Percentiles rank a stretch among this genome's conserved stretches.
Evolutionary conservation across 106 monocot genomes (phyloP).

Genomic region (Acanthochlamys bracteata): DNA sequence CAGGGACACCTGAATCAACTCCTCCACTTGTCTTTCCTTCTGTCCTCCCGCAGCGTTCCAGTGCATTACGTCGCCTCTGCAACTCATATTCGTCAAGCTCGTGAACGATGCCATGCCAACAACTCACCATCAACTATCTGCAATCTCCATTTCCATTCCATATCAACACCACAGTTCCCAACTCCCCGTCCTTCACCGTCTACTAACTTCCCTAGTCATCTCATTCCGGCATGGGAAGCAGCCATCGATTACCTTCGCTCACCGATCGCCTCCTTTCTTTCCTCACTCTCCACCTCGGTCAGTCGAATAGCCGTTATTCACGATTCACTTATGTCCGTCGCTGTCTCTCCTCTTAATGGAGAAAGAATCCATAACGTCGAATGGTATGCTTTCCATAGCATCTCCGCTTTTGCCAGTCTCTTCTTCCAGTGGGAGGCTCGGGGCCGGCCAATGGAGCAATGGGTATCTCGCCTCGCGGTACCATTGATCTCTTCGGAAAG

Average conservation of each 20-base stretch:
- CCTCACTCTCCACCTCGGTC: conserved; percentile 19
- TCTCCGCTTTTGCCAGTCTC: conserved; percentile 51
- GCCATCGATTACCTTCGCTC: neutral
- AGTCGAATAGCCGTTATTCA: conserved; percentile 47
- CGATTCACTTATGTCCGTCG: conserved; percentile 74
- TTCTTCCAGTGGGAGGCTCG: conserved; percentile 22
- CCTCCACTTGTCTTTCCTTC: conserved; percentile 48
- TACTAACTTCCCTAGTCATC: conserved; percentile 37
- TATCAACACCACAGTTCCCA: conserved; percentile 30
- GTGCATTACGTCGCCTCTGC: conserved; percentile 53
- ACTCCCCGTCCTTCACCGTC: conserved; percentile 16
- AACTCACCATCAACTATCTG: neutral
- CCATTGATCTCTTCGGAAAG: conserved; percentile 5
- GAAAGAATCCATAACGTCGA: conserved; percentile 21
- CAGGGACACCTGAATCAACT: conserved; percentile 78
- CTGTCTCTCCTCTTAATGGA: conserved; percentile 21
- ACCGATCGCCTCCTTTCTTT: conserved; percentile 24
- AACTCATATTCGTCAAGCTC: conserved; percentile 54
- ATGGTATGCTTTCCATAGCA: conserved; percentile 39
- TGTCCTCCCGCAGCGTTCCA: conserved; percentile 22
- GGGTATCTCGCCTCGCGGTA: conserved; percentile 1
- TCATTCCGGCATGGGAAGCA: conserved; percentile 43
- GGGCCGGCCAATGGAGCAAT: neutral
- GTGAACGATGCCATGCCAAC: conserved; percentile 11
- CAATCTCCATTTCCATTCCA: conserved; percentile 31